A percentile compares a stretch with the other conserved stretches of the same genome.
Evolutionary conservation across 2,329 filamentous ascomycete genomes (phyloP).

Genomic region (Escovopsis sp.): DNA sequence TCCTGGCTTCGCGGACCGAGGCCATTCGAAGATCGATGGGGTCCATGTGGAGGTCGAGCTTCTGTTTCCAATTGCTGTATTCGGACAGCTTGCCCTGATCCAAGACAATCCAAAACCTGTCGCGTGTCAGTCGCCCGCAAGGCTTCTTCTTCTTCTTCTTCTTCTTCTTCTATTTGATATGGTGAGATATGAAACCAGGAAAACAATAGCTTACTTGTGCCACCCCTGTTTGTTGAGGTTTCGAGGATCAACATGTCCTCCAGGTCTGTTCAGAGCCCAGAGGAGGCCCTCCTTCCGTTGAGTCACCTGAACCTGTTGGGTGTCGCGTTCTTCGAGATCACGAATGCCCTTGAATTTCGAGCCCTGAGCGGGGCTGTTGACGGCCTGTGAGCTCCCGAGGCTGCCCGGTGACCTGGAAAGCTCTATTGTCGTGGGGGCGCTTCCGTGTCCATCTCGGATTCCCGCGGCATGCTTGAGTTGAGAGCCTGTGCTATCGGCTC

Average conservation of each 20-base stretch:
- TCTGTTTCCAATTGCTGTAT: slow-evolving; percentile 99
- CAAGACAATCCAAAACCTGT: slow-evolving; percentile 92
- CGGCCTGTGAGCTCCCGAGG: slow-evolving; percentile 24
- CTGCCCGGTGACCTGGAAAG: slow-evolving; percentile 44
- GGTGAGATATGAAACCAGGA: too few species aligned
- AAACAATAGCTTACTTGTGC: slow-evolving; percentile 65
- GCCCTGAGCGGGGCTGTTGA: slow-evolving; percentile 36
- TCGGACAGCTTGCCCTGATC: slow-evolving; percentile 95
- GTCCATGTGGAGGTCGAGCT: slow-evolving; percentile 90
- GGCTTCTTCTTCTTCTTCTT: too few species aligned
- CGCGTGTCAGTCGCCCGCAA: slow-evolving; percentile 7
- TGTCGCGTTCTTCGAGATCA: slow-evolving; percentile 75
- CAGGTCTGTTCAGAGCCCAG: slow-evolving; percentile 86
- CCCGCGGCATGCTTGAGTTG: slow-evolving; percentile 41
- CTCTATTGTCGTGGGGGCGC: slow-evolving; percentile 22
- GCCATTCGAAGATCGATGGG: slow-evolving; percentile 95
- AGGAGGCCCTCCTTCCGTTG: slow-evolving; percentile 86
- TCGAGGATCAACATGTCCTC: slow-evolving; percentile 88
- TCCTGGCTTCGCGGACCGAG: slow-evolving; percentile 87
- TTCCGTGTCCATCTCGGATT: slow-evolving; percentile 24
- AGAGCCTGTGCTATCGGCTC: slow-evolving; percentile 61
- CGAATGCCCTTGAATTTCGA: slow-evolving; percentile 79
- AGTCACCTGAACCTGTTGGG: slow-evolving; percentile 33
- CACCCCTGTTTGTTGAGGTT: slow-evolving; percentile 94
- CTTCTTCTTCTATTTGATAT: too few species aligned